Evolutionary conservation across 805 yeast genomes (phyloP).

Genomic region (Kazachstania bromeliacearum): DNA sequence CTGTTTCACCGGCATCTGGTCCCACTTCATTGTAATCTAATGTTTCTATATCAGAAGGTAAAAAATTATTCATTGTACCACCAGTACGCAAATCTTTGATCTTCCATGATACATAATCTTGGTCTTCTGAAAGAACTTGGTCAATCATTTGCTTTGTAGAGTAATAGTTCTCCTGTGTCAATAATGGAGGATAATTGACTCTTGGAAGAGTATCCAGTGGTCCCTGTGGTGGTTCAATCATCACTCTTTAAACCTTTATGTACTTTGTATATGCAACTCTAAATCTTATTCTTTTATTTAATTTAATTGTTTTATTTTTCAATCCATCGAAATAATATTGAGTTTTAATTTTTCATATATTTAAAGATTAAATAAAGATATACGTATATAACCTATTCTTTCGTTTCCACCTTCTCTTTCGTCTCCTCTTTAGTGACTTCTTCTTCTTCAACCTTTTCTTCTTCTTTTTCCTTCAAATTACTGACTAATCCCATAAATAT

Average conservation of each 20-base stretch:
- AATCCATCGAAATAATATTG: too few species aligned
- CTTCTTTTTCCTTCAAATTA: constrained; percentile 31
- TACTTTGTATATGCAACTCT: too few species aligned
- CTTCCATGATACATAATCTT: constrained; percentile 28
- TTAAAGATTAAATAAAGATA: too few species aligned
- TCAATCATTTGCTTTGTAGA: constrained; percentile 26
- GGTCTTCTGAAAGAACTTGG: constrained; percentile 28
- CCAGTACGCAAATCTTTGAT: constrained; percentile 25
- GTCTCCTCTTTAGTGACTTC: neutral
- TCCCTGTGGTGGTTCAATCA: constrained; percentile 24
- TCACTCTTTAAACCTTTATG: too few species aligned
- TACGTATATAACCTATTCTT: too few species aligned
- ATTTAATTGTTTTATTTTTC: too few species aligned
- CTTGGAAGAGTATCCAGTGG: constrained; percentile 26
- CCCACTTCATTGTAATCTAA: neutral
- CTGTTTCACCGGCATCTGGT: constrained; percentile 2
- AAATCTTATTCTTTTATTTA: too few species aligned
- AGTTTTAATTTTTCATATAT: too few species aligned
- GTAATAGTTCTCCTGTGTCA: constrained; percentile 24
- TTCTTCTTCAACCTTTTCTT: neutral
- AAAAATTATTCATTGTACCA: constrained; percentile 23
- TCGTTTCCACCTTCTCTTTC: constrained; percentile 2
- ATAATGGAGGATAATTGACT: constrained; percentile 21
- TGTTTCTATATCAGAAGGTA: constrained; percentile 3
- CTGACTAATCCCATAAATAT: constrained; percentile 42